A percentile compares a stretch with the other conserved stretches of the same genome.
These are phyloP conservation scores for Tylopilus cervinicoccineus DNA, from an alignment of 768 basidiomycete species.

Conservation along the genomic window DNA sequence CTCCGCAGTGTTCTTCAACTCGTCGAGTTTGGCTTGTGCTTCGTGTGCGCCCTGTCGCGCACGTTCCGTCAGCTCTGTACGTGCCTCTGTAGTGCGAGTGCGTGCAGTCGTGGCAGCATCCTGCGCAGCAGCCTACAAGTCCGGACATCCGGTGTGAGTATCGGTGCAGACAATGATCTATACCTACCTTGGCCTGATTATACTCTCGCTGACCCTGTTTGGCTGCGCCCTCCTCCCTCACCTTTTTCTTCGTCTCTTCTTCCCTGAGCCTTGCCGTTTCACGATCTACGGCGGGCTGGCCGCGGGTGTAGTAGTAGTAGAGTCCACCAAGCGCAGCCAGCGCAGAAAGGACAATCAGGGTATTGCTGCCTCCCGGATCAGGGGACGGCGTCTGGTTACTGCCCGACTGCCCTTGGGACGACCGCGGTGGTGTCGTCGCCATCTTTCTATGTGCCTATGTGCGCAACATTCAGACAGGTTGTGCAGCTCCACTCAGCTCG, in stretches of 20 bases:
- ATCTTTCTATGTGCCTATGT: constrained; percentile 12
- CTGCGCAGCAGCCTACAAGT: constrained; percentile 21
- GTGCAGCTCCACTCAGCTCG: neutral
- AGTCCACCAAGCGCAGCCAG: constrained; percentile 33
- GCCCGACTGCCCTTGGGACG: constrained; percentile 8
- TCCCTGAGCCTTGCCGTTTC: constrained; percentile 30
- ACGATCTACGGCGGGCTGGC: constrained; percentile 16
- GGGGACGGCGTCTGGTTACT: neutral
- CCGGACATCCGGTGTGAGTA: neutral
- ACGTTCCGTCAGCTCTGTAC: constrained; percentile 23
- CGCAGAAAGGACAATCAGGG: constrained; percentile 29
- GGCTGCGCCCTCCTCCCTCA: constrained; percentile 28
- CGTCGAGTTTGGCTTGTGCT: constrained; percentile 21
- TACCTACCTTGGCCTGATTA: constrained; percentile 19
- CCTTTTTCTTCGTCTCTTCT: constrained; percentile 30
- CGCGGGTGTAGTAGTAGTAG: constrained; percentile 36
- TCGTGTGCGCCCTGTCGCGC: constrained; percentile 25
- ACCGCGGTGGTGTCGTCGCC: constrained; percentile 11
- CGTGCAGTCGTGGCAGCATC: constrained; percentile 11
- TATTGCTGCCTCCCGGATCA: constrained; percentile 20
- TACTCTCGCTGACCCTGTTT: too few species aligned
- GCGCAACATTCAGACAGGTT: neutral
- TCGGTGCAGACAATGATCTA: neutral
- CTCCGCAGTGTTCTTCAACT: constrained; percentile 25
- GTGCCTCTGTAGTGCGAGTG: constrained; percentile 19